Conservation (phyloP, 257 asterid species). For the Pogostemon cablin region DNA sequence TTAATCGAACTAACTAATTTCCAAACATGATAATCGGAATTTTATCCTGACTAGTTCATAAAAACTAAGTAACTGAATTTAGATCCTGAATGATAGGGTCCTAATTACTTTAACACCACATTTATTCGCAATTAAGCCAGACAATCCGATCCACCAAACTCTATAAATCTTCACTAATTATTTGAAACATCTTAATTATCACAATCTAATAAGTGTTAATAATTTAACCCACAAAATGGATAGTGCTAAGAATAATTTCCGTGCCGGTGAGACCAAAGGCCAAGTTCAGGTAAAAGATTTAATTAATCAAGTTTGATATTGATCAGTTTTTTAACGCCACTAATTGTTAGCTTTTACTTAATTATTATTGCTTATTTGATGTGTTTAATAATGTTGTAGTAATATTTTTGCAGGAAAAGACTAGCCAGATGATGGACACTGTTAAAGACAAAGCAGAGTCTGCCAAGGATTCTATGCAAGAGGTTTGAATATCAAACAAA, state of each 20-base stretch:
- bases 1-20: not conserved
- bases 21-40: not conserved
- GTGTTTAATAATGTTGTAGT: not conserved
- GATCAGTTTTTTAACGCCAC: not conserved
- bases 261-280: conserved; percentile 43
- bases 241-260: conserved; percentile 27
- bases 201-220: no score
- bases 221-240: conserved; percentile 25
- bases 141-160: not conserved
- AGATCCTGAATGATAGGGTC: conserved; percentile 24
- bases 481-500: conserved; percentile 26
- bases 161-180: not conserved
- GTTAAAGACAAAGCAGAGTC: conserved; percentile 42
- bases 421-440: conserved; percentile 43
- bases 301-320: not conserved
- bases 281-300: conserved; percentile 30
- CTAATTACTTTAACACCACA: not conserved
- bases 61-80: not conserved
- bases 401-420: conserved; percentile 39
- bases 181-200: conserved; percentile 3
- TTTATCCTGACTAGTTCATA: not conserved
- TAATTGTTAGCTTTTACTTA: no score
- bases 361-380: not conserved
- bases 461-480: conserved; percentile 42
- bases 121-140: conserved; percentile 5